A percentile compares a stretch with the other conserved stretches of the same genome.
phyloP scores from a whole-genome alignment of 2,329 filamentous ascomycete genomes.

The Cladophialophora yegresii region DNA sequence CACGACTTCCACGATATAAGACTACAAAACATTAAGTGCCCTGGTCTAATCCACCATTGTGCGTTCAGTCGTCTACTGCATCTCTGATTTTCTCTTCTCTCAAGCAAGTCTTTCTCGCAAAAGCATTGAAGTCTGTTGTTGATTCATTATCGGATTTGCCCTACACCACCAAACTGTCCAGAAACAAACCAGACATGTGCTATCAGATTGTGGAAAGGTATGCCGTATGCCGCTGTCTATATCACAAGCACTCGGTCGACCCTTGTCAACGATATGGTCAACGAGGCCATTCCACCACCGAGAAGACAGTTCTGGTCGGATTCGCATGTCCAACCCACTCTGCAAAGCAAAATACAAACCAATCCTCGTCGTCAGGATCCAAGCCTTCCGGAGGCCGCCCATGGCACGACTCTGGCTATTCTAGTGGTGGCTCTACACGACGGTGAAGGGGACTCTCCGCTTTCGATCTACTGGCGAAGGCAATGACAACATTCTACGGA shows the following conservation, averaged over 20 bases:
- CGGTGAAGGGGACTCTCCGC: constrained; percentile 18
- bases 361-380: constrained; percentile 17
- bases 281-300: constrained; percentile 69
- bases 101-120: constrained; percentile 3
- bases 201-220: constrained; percentile 84
- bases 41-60: constrained; percentile 23
- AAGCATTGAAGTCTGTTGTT: constrained; percentile 8
- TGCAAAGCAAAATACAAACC: constrained; percentile 27
- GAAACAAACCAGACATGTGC: constrained; percentile 64
- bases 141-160: not conserved
- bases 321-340: constrained; percentile 69
- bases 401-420: constrained; percentile 42
- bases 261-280: constrained; percentile 75
- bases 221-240: constrained; percentile 82
- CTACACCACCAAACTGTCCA: constrained; percentile 36
- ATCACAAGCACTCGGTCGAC: constrained; percentile 84
- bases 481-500: not conserved
- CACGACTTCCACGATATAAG: constrained; percentile 29
- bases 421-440: constrained; percentile 36
- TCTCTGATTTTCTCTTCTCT: constrained; percentile 15
- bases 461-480: not conserved
- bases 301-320: constrained; percentile 77
- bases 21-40: constrained; percentile 21
- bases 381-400: constrained; percentile 21
- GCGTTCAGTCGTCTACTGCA: constrained; percentile 18